Evolutionary conservation across 2,329 filamentous ascomycete genomes (phyloP).

Genomic region (Pestalotiopsis sp.): DNA sequence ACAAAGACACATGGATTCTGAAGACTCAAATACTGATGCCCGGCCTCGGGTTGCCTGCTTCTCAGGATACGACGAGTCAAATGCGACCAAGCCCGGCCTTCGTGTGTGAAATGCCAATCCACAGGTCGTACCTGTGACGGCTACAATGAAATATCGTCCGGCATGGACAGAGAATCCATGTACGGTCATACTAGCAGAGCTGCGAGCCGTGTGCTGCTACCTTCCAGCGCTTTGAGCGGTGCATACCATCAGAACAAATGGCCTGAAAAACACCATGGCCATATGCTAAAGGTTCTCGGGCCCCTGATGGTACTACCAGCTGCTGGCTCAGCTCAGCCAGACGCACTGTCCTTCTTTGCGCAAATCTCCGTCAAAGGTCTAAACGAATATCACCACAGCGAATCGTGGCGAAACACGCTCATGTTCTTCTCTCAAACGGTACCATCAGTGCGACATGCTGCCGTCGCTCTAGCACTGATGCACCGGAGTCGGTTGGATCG

Average conservation of each 20-base stretch:
- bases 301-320: slow-evolving; percentile 27
- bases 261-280: slow-evolving; percentile 5
- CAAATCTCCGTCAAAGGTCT: slow-evolving; percentile 28
- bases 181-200: background rate
- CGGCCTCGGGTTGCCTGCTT: background rate
- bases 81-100: slow-evolving; percentile 37
- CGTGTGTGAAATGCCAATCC: slow-evolving; percentile 37
- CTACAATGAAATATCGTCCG: slow-evolving; percentile 24
- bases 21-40: slow-evolving; percentile 18
- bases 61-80: slow-evolving; percentile 39
- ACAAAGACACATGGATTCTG: slow-evolving; percentile 12
- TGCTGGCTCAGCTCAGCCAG: slow-evolving; percentile 22
- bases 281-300: slow-evolving; percentile 17
- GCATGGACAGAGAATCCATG: background rate
- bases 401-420: slow-evolving; percentile 35
- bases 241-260: too few relatives aligned
- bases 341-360: slow-evolving; percentile 34
- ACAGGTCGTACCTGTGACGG: slow-evolving; percentile 41
- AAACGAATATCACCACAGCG: slow-evolving; percentile 33
- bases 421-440: slow-evolving; percentile 38
- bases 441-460: slow-evolving; percentile 36
- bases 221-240: background rate
- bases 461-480: slow-evolving; percentile 32
- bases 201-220: background rate
- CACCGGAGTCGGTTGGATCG: slow-evolving; percentile 28